Evolutionary conservation across 768 basidiomycete species (phyloP).

Genomic region (Kwoniella dendrophila): DNA sequence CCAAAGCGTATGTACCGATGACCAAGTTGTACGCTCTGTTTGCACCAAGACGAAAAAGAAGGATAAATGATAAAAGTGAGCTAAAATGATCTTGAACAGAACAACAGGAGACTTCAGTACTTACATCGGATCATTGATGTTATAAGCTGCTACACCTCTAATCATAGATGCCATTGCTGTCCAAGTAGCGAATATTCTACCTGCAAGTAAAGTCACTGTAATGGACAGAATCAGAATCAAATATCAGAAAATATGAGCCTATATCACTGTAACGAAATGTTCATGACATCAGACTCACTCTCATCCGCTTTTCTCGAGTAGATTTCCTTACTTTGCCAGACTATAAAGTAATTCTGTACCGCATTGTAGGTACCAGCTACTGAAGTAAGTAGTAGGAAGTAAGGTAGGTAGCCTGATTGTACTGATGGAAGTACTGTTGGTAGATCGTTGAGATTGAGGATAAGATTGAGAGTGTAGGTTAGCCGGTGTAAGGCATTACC

Average conservation of each 20-base stretch:
- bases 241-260: background rate
- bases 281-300: conserved; percentile 49
- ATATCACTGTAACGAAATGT: background rate
- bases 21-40: conserved; percentile 87
- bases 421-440: conserved; percentile 57
- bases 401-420: conserved; percentile 69
- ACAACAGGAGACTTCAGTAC: conserved; percentile 46
- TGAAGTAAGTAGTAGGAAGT: conserved; percentile 85
- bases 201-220: conserved; percentile 83
- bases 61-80: background rate
- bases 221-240: too few relatives aligned
- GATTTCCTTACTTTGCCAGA: conserved; percentile 74
- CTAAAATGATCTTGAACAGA: background rate
- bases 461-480: too few relatives aligned
- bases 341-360: conserved; percentile 73
- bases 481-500: too few relatives aligned
- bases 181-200: conserved; percentile 89
- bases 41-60: background rate
- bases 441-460: too few relatives aligned
- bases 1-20: conserved; percentile 82
- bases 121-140: conserved; percentile 79
- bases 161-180: conserved; percentile 82
- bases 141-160: conserved; percentile 83
- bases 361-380: conserved; percentile 81
- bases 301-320: conserved; percentile 63